phyloP scores from a whole-genome alignment of 257 asterid genomes.

The Solanum clarkiae region DNA sequence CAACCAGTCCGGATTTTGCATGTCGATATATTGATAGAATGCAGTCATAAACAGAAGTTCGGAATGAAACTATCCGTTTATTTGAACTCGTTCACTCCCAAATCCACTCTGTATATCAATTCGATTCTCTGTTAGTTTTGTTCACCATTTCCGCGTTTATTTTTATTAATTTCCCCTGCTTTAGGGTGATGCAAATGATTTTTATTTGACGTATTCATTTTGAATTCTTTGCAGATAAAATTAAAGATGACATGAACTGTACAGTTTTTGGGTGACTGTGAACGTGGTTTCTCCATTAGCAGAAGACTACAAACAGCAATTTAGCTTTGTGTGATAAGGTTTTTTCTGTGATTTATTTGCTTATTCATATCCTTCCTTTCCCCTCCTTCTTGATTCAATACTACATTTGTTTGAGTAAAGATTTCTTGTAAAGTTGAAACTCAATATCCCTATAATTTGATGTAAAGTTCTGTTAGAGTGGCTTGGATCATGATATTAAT shows the following conservation, averaged over 20 bases:
- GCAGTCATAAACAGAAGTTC: neutral
- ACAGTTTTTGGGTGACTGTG: neutral
- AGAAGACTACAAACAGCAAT: neutral
- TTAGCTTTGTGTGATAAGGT: neutral
- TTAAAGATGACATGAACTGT: neutral
- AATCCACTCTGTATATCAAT: neutral
- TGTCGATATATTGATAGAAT: neutral
- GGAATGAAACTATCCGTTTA: neutral
- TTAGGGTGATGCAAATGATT: neutral
- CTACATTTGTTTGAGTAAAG: neutral
- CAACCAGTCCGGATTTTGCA: neutral
- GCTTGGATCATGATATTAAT: neutral
- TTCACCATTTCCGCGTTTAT: neutral
- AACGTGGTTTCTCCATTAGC: neutral
- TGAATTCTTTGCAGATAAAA: neutral
- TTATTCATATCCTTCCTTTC: neutral
- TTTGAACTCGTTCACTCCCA: neutral
- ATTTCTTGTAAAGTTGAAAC: conserved; percentile 4
- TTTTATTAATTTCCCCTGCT: neutral
- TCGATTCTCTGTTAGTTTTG: neutral
- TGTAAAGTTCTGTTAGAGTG: neutral
- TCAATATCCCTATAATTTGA: neutral
- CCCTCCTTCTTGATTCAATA: neutral
- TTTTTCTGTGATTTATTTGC: neutral
- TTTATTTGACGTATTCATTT: neutral